Percentiles rank a stretch among this genome's conserved stretches.
Conservation (phyloP, 73 alveolate species). For the Effrenium voratum region DNA sequence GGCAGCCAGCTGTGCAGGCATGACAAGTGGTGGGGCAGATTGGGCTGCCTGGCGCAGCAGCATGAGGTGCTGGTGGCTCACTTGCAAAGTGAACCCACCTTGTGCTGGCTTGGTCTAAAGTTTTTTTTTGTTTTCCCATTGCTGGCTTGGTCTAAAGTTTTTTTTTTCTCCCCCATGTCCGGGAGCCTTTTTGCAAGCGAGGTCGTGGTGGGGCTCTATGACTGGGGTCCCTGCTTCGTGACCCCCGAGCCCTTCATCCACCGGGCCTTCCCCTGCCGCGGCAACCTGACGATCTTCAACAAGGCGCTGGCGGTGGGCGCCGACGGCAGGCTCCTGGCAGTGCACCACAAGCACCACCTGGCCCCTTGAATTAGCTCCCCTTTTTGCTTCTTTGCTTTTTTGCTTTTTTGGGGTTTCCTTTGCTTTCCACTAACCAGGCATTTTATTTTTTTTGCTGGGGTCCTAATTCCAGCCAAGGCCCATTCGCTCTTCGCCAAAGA, state of each 20-base stretch:
- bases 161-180: no score
- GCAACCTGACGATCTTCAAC: constrained; percentile 28
- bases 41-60: constrained; percentile 15
- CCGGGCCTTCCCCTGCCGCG: constrained; percentile 18
- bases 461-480: no score
- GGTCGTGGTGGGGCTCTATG: constrained; percentile 34
- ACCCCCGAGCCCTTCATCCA: constrained; percentile 28
- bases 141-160: no score
- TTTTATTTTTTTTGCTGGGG: no score
- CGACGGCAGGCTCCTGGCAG: constrained; percentile 38
- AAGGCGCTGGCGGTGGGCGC: constrained; percentile 12
- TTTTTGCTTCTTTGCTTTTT: no score
- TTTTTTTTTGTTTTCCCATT: no score
- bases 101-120: no score
- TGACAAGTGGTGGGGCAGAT: background rate
- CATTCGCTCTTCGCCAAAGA: background rate
- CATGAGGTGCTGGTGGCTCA: constrained; percentile 7
- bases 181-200: no score
- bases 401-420: no score
- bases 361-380: no score
- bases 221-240: constrained; percentile 18
- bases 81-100: no score
- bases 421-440: no score
- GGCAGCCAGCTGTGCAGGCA: background rate
- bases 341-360: constrained; percentile 52